Evolutionary conservation across 2,329 filamentous ascomycete species (phyloP).

Genomic region (Cryphonectria radicalis): DNA sequence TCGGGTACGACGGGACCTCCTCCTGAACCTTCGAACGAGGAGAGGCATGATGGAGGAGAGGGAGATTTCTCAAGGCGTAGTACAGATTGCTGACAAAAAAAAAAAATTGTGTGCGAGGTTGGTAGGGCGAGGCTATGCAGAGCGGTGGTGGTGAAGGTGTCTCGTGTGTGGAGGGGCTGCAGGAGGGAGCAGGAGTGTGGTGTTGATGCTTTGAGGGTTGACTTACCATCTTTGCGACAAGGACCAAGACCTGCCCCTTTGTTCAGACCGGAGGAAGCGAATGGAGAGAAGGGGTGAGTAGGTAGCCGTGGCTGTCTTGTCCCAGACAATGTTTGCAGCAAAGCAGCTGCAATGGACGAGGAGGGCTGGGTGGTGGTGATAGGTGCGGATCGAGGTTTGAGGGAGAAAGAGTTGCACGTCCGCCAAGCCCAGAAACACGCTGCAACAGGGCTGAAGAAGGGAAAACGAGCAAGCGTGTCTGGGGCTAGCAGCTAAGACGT

Average conservation of each 20-base stretch:
- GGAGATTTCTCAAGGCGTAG: not conserved
- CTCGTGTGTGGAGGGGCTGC: conserved; percentile 13
- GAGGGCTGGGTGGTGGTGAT: conserved; percentile 12
- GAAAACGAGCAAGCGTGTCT: not conserved
- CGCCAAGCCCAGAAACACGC: conserved; percentile 13
- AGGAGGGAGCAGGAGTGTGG: conserved; percentile 10
- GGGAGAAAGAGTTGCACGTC: conserved; percentile 3
- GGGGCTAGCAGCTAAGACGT: conserved; percentile 8
- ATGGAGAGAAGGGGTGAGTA: conserved; percentile 15
- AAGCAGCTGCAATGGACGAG: conserved; percentile 21
- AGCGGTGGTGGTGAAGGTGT: no score
- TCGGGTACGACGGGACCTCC: conserved; percentile 26
- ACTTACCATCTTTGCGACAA: conserved; percentile 26
- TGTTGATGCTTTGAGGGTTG: conserved; percentile 10
- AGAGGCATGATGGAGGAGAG: conserved; percentile 21
- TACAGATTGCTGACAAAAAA: conserved; percentile 22
- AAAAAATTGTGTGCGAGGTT: conserved; percentile 7
- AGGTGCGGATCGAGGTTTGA: not conserved
- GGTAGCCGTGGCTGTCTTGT: not conserved
- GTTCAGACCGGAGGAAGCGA: not conserved
- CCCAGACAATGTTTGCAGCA: conserved; percentile 15
- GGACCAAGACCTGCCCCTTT: conserved; percentile 14
- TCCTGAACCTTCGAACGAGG: conserved; percentile 16
- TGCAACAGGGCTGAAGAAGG: conserved; percentile 7
- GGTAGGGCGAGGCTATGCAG: conserved; percentile 13